Evolutionary conservation across 179 eudicot species (phyloP), one percentile per base, ranked within the genome.

Genomic region (Heliamphora pulchella): DNA sequence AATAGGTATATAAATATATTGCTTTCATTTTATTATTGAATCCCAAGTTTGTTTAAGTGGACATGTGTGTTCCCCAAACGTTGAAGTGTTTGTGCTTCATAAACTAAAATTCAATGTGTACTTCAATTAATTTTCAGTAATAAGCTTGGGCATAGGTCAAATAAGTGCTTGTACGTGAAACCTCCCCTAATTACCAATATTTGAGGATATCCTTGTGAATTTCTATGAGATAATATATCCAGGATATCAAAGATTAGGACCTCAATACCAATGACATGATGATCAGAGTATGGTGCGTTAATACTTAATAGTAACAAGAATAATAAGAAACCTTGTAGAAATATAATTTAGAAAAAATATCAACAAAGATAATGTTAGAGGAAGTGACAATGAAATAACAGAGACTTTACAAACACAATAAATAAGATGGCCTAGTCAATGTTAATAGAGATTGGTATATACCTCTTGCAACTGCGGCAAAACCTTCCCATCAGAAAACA

Each of bases 401-500:
- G 46, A 77, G 53, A 53, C n/a, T 53, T 54, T 41, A 67, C 1
- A 58, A 50, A 54, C 48, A 75, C 50, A 66, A 14, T 22, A 3
- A 3, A 3, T 50, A 54, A 65, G 15, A 7, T 10, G 2, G 20
- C 13, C 39, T 65, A 67, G 46, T 13, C 5, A 31, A 68, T 67
- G 39, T 41, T 14, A 11, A 68, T 39, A n/a, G 41, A 71, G 43
- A 11, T 31, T 18, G n/a, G 53, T 67, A 44, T 46, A 50, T 65
- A 89, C 94, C 91, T 88, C 85, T 77, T 89, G 87, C 82, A 96
- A 83, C 83, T 92, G 85, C 0, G 92, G 90, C 82, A 96, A 78
- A 48, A 96, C 92, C 78, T 88, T 86, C 47, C 93, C 98, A 69
- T 84, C 88, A 10, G 92, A 84, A 79, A 96, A 96, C 90, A 96